phyloP scores from a whole-genome alignment of 73 alveolate species.

The Durusdinium trenchii region DNA sequence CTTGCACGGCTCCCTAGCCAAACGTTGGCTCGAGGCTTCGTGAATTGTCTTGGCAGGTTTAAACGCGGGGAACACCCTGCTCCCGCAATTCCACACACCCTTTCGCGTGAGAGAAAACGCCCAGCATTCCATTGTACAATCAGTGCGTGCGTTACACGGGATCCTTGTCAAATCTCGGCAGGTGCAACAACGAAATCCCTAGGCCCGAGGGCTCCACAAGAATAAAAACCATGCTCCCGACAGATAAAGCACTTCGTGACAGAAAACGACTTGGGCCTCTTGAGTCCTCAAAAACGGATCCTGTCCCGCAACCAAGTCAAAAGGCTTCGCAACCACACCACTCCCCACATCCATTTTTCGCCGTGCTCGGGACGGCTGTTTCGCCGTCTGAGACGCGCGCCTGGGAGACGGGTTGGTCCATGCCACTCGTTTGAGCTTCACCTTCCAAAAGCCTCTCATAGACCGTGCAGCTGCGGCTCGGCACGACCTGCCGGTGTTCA shows the following conservation, averaged over 20 bases:
- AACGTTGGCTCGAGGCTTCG: no score
- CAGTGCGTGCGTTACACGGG: no score
- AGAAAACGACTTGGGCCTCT: not conserved
- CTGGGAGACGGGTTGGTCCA: constrained; percentile 74
- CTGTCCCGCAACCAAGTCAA: not conserved
- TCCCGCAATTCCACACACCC: no score
- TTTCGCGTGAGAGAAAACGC: no score
- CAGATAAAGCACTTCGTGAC: not conserved
- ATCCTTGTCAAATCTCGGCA: no score
- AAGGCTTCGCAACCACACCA: not conserved
- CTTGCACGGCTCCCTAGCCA: no score
- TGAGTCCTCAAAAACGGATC: not conserved
- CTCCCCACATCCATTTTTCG: not conserved
- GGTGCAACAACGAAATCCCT: no score
- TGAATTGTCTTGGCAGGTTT: no score
- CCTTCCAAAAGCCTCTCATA: constrained; percentile 79
- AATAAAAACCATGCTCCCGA: not conserved
- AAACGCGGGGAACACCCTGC: no score
- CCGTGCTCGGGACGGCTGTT: not conserved
- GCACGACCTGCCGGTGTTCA: constrained; percentile 42
- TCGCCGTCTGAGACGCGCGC: not conserved
- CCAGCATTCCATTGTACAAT: no score
- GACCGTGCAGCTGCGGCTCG: constrained; percentile 77
- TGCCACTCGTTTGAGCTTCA: constrained; percentile 58
- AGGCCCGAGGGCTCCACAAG: not conserved